Conservation (phyloP, 2,329 filamentous ascomycete species). For the Xylariomycetidae sp. region DNA sequence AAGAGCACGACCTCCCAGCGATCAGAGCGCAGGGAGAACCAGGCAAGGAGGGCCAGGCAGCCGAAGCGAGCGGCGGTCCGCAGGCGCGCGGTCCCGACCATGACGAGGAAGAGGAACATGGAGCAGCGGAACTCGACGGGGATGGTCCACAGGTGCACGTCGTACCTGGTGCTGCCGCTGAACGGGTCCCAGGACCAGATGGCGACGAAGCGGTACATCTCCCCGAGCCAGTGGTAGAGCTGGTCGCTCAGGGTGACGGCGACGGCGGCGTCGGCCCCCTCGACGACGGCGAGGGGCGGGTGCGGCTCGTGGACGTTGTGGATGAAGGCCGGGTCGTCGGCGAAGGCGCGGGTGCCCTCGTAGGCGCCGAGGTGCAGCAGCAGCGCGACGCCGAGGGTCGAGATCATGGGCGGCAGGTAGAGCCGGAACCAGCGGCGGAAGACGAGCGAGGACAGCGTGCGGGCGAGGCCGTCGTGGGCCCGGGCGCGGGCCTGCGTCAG, state of each 20-base stretch:
- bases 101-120: conserved; percentile 50
- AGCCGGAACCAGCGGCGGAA: conserved; percentile 49
- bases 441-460: conserved; percentile 43
- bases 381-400: conserved; percentile 42
- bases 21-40: conserved; percentile 42
- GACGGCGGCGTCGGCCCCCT: conserved; percentile 41
- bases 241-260: conserved; percentile 35
- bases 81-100: conserved; percentile 46
- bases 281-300: conserved; percentile 41
- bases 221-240: conserved; percentile 39
- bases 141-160: conserved; percentile 60
- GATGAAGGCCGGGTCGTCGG: conserved; percentile 37
- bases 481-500: conserved; percentile 40
- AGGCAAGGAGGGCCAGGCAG: conserved; percentile 35
- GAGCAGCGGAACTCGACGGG: conserved; percentile 57
- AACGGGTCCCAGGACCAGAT: conserved; percentile 46
- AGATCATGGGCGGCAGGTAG: conserved; percentile 46
- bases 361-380: conserved; percentile 43
- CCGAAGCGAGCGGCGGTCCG: conserved; percentile 37
- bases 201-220: conserved; percentile 47
- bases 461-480: conserved; percentile 34
- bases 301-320: conserved; percentile 47
- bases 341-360: conserved; percentile 44
- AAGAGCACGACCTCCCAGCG: conserved; percentile 55
- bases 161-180: conserved; percentile 46